Conservation (phyloP, 2,329 filamentous ascomycete genomes). For the Didymella pinodella region DNA sequence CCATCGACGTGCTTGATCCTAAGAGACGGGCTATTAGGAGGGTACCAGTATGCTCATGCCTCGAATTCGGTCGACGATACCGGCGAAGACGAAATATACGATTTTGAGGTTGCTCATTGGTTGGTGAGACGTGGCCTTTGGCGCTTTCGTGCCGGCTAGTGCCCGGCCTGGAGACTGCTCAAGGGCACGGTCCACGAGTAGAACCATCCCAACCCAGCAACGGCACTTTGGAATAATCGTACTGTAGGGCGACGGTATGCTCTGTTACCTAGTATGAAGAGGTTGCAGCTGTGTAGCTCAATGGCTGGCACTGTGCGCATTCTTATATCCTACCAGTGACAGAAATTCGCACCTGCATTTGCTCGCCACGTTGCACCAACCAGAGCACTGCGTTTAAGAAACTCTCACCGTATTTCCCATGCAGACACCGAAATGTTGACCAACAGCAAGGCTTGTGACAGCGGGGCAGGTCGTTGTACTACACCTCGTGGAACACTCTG, state of each 20-base stretch:
- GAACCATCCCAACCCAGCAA: slow-evolving; percentile 16
- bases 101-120: slow-evolving; percentile 4
- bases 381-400: slow-evolving; percentile 8
- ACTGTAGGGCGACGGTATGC: slow-evolving; percentile 10
- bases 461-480: neutral
- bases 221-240: slow-evolving; percentile 10
- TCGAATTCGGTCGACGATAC: slow-evolving; percentile 3
- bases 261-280: slow-evolving; percentile 16
- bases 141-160: slow-evolving; percentile 10
- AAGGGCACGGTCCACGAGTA: slow-evolving; percentile 1
- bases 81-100: slow-evolving; percentile 4
- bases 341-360: slow-evolving; percentile 21
- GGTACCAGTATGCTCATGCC: slow-evolving; percentile 4
- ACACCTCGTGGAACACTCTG: slow-evolving; percentile 3
- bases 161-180: slow-evolving; percentile 10
- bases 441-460: slow-evolving; percentile 10
- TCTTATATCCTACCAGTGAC: slow-evolving; percentile 25
- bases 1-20: slow-evolving; percentile 6
- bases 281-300: slow-evolving; percentile 23
- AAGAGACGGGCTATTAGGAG: slow-evolving; percentile 6
- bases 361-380: slow-evolving; percentile 24
- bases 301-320: slow-evolving; percentile 22
- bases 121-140: slow-evolving; percentile 17
- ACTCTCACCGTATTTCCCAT: slow-evolving; percentile 15
- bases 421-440: slow-evolving; percentile 4